Base-by-base conservation (phyloP, 345 rosid species). In the Passiflora organensis region DNA sequence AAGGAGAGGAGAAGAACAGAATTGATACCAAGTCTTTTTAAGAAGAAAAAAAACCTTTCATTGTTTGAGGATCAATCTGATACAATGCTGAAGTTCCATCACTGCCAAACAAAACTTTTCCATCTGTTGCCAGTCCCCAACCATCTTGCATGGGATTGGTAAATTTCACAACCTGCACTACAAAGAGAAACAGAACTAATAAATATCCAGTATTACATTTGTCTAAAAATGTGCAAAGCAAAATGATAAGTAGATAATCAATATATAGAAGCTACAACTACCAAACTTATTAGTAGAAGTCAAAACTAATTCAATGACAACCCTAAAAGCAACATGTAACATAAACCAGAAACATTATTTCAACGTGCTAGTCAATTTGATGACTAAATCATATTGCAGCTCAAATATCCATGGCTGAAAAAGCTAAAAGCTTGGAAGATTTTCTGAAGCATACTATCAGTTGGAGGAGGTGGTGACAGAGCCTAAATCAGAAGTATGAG, bases 111-210 rank as follows among this genome's bases (percentile, higher is more conserved):
- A 94, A 56, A 56, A 79, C 65, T 59, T 87, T 67, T 21, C 99
- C 97, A 72, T 94, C 95, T 22, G 90, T 85, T 58, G 97, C 90
- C 44, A 89, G 78, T 49, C 99, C 97, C 96, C 99, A 94, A 14
- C 97, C 99, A 77, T 94, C 99, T 48, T 77, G 43, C 97, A 94
- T 94, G 65, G 74, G 66, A 74, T 94, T 96, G 51, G 69, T 75
- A 74, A 87, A 89, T 69, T 67, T 46, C 45, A 65, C 60, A 43
- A 82, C 64, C 99, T 94, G 85, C 77, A 78, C n/a, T 9, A 64
- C 43, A 41, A 43, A 50, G 16, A 23, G 59, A 28, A 42, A 32
- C 23, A 45, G 46, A 49, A 58, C 41, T 24, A 44, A 37, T 5
- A 44, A 44, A 19, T 13, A 52, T 48, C 20, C 32, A 12, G 48